Evolutionary conservation across 306 rosid genomes (phyloP).

Genomic region (Rosa persica): DNA sequence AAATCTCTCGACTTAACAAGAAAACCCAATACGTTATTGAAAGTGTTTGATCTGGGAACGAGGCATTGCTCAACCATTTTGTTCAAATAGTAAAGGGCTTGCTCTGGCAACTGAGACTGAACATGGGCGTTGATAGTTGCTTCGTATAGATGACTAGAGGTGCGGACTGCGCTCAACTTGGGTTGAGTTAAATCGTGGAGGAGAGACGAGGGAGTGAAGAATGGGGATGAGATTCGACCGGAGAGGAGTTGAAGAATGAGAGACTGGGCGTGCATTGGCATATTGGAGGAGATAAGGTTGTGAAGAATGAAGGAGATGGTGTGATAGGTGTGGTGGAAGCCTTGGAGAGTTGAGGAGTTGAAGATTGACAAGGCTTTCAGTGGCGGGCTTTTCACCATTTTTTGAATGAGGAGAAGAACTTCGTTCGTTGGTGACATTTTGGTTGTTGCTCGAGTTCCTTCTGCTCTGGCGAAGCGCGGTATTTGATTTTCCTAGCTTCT

Average conservation of each 20-base stretch:
- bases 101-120: slow-evolving; percentile 45
- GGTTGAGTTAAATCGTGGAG: slow-evolving; percentile 42
- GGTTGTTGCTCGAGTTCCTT: background rate
- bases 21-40: slow-evolving; percentile 50
- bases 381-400: slow-evolving; percentile 66
- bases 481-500: background rate
- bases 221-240: slow-evolving; percentile 36
- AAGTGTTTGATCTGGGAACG: slow-evolving; percentile 47
- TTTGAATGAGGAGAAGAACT: slow-evolving; percentile 50
- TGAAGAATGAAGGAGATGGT: slow-evolving; percentile 49
- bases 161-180: slow-evolving; percentile 21
- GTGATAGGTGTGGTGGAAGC: slow-evolving; percentile 46
- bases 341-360: slow-evolving; percentile 33
- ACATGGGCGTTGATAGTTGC: slow-evolving; percentile 54
- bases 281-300: slow-evolving; percentile 42
- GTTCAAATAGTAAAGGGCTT: slow-evolving; percentile 47
- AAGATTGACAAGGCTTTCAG: slow-evolving; percentile 49
- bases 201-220: slow-evolving; percentile 47
- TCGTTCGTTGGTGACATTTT: slow-evolving; percentile 41
- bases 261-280: slow-evolving; percentile 49
- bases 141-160: slow-evolving; percentile 34
- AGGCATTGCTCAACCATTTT: slow-evolving; percentile 48
- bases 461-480: background rate
- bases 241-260: slow-evolving; percentile 52
- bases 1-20: slow-evolving; percentile 46